phyloP scores from a whole-genome alignment of 768 basidiomycete species.

The Boletus pseudo-olivaceus region DNA sequence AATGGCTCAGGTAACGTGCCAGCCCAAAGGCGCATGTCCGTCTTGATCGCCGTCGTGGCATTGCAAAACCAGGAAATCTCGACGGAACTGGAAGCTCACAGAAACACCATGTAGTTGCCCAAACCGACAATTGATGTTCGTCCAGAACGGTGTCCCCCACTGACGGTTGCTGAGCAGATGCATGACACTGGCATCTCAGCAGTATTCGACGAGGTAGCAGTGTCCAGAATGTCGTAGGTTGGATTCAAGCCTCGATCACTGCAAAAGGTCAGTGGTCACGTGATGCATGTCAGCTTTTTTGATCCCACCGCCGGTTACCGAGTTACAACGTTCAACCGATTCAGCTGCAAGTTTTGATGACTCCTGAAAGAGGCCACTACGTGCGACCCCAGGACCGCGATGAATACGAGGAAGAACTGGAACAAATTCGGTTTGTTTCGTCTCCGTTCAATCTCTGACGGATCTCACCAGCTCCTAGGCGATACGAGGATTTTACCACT shows the following conservation, averaged over 20 bases:
- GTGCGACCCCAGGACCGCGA: slow-evolving; percentile 27
- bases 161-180: background rate
- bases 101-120: background rate
- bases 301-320: background rate
- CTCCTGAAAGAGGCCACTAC: slow-evolving; percentile 22
- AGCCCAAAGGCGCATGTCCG: slow-evolving; percentile 19
- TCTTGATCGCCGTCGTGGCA: slow-evolving; percentile 24
- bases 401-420: slow-evolving; percentile 63
- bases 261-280: slow-evolving; percentile 7
- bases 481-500: slow-evolving; percentile 93
- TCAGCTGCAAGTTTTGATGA: slow-evolving; percentile 16
- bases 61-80: slow-evolving; percentile 9
- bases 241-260: background rate
- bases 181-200: background rate
- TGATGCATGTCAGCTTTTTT: slow-evolving; percentile 4
- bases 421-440: slow-evolving; percentile 53
- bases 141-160: background rate
- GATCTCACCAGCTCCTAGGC: slow-evolving; percentile 44
- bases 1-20: slow-evolving; percentile 7
- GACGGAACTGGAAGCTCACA: slow-evolving; percentile 2
- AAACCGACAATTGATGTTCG: background rate
- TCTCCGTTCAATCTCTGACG: background rate
- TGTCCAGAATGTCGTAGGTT: too few relatives aligned
- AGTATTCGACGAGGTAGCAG: too few relatives aligned
- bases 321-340: background rate